A percentile compares a stretch with the other conserved stretches of the same genome.
Conservation (phyloP, 2,329 filamentous ascomycete species). For the Colletotrichum acutatum region DNA sequence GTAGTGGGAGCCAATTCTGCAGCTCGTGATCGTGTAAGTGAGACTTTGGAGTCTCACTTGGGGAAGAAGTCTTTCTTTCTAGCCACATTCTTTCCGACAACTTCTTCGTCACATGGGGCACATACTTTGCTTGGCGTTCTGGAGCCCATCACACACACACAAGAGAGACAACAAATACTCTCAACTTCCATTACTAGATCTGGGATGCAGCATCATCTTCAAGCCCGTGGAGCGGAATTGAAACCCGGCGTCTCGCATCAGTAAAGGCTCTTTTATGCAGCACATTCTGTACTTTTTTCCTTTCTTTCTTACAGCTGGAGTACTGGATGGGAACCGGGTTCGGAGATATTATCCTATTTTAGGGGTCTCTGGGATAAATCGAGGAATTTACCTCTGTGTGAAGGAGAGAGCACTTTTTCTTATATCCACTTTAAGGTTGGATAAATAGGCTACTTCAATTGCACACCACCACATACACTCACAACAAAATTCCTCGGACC, state of each 20-base stretch:
- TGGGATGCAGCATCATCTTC: conserved; percentile 17
- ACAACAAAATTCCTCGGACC: not conserved
- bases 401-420: not conserved
- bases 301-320: not conserved
- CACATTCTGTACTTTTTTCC: not conserved
- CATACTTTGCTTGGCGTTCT: not conserved
- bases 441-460: conserved; percentile 9
- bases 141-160: not conserved
- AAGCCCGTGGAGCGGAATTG: not conserved
- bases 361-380: not conserved
- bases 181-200: conserved; percentile 13
- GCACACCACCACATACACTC: not conserved
- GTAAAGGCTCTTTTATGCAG: conserved; percentile 9
- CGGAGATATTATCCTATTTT: not conserved
- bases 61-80: not conserved
- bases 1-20: conserved; percentile 53
- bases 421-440: not conserved
- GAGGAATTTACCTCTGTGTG: not conserved
- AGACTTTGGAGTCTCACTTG: not conserved
- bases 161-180: not conserved
- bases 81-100: not conserved
- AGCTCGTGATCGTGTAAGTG: not conserved
- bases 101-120: not conserved
- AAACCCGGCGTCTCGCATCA: conserved; percentile 27
- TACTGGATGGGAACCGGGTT: not conserved